phyloP scores from a whole-genome alignment of 331 rosid genomes.

The Prunus yedoensis region DNA sequence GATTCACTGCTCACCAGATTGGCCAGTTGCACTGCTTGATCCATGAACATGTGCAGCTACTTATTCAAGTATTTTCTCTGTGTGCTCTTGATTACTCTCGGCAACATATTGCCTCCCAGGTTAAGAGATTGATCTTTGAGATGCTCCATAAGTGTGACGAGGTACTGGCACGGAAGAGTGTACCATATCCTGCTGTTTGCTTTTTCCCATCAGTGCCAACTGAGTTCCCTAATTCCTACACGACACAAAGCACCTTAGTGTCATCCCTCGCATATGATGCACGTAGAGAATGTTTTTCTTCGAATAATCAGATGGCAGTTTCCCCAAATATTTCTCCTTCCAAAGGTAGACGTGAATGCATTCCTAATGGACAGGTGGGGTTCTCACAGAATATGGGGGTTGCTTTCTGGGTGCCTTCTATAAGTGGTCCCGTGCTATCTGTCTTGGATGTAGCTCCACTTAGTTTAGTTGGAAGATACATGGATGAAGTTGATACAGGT shows the following conservation, averaged over 20 bases:
- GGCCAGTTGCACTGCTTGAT: constrained; percentile 80
- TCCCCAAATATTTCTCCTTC: constrained; percentile 31
- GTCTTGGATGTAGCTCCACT: constrained; percentile 82
- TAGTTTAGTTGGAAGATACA: constrained; percentile 58
- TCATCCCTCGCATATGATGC: constrained; percentile 39
- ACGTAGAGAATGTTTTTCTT: constrained; percentile 33
- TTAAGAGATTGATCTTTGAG: constrained; percentile 70
- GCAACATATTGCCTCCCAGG: constrained; percentile 79
- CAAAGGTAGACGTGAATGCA: constrained; percentile 36
- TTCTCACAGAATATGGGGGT: constrained; percentile 42
- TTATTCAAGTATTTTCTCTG: constrained; percentile 83
- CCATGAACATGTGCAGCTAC: constrained; percentile 91
- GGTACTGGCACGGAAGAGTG: constrained; percentile 52
- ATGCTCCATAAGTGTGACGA: constrained; percentile 70
- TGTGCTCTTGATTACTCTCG: constrained; percentile 74
- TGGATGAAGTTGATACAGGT: constrained; percentile 66
- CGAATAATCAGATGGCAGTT: constrained; percentile 33
- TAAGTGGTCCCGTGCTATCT: constrained; percentile 56
- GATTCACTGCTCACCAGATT: constrained; percentile 78
- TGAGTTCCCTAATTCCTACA: constrained; percentile 40
- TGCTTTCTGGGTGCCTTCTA: constrained; percentile 61
- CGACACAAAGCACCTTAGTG: constrained; percentile 32
- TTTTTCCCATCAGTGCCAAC: constrained; percentile 55
- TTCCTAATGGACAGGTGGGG: constrained; percentile 39
- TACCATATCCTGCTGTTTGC: constrained; percentile 75